Evolutionary conservation across 75 land plant species (phyloP).

Genomic region (Ceratopteris richardii): DNA sequence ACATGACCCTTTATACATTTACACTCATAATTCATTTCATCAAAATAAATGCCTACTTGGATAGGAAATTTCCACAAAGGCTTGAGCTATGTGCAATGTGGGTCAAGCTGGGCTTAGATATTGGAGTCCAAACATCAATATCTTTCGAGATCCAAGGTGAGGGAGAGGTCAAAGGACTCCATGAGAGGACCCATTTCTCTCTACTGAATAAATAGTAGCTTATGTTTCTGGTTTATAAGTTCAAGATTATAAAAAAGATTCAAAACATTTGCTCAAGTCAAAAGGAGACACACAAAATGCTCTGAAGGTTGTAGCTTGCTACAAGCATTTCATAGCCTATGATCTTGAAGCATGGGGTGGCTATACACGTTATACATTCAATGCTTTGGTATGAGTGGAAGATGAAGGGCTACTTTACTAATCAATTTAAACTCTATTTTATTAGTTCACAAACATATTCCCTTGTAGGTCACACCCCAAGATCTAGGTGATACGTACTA

Average conservation of each 20-base stretch:
- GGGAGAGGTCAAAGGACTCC: constrained; percentile 97
- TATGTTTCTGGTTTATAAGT: constrained; percentile 86
- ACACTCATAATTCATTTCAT: not conserved
- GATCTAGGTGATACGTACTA: constrained; percentile 56
- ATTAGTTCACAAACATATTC: no score
- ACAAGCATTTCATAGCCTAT: constrained; percentile 98
- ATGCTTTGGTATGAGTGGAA: constrained; percentile 46
- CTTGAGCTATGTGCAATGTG: constrained; percentile 74
- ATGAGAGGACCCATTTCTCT: constrained; percentile 77
- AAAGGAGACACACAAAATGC: not conserved
- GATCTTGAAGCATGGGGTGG: constrained; percentile 90
- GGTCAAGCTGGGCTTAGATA: constrained; percentile 86
- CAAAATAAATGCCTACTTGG: not conserved
- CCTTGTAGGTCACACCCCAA: constrained; percentile 49
- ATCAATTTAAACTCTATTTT: no score
- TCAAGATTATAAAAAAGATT: constrained; percentile 9
- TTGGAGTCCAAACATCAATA: constrained; percentile 95
- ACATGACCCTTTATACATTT: no score
- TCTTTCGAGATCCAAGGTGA: constrained; percentile 96
- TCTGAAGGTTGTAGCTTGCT: constrained; percentile 86
- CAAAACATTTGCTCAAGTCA: not conserved
- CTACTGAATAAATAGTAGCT: constrained; percentile 48
- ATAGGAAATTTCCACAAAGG: constrained; percentile 33
- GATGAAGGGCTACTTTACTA: no score
- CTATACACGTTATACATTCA: constrained; percentile 45